Evolutionary conservation across 129 eudicot species (phyloP), one percentile per base, ranked within the genome.

Genomic region (Flaveria linearis): DNA sequence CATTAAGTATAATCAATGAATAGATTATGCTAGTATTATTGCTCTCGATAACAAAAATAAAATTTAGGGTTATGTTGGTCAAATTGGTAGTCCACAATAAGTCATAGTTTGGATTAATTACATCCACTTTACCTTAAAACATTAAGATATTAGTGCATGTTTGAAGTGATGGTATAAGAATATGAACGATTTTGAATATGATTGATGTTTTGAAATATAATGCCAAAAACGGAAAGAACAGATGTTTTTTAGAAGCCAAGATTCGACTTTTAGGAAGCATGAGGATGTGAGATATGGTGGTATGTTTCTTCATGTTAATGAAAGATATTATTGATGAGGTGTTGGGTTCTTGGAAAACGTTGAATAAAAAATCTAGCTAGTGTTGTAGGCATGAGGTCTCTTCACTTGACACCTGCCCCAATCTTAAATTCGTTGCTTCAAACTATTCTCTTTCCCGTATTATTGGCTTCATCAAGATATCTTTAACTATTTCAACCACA

Each of bases 351-450:
- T n/a, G 41, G 39, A 25, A 73, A 52, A 80, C 55, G 63, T 69
- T 53, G 74, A 57, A 57, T 76, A 58, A 78, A 57, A 78, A 68
- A 76, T 69, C 50, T 26, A 69, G 71, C 50, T 26, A 69, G 71
- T 16, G 17, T 64, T 58, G 68, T 36, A 80, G 49, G 73, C 75
- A 73, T 74, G 80, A 80, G 74, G 80, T 67, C 71, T 75, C 79
- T 20, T 47, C 18, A 28, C 69, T 45, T 33, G 84, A 80, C 84
- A 80, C 84, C 80, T 80, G 84, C 66, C 84, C 50, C 68, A 10
- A 73, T 80, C 84, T 74, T 71, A 30, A 78, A 71, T 70, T 60
- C 77, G 64, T 71, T 78, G 76, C 76, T 70, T 67, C 79, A 26
- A 26, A 73, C 75, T 73, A 42, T 56, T 61, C 53, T 56, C 80